Evolutionary conservation across 1,284 basidiomycete species (phyloP).

Genomic region (Leccinum subatratum): DNA sequence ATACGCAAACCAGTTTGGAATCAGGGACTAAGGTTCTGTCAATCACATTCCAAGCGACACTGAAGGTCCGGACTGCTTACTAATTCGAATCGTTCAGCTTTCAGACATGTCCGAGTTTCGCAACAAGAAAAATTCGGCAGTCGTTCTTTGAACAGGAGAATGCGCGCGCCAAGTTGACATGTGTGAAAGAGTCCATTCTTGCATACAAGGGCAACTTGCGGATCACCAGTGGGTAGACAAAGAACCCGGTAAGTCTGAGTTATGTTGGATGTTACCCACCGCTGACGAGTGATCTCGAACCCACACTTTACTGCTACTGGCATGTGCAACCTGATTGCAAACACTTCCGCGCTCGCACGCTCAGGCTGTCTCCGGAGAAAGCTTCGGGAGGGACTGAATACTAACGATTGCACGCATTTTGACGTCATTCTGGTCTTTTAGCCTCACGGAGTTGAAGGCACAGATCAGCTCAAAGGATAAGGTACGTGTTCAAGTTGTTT

Average conservation of each 20-base stretch:
- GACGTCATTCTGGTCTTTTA: no score
- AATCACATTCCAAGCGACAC: conserved; percentile 27
- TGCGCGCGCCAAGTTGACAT: background rate
- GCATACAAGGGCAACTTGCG: conserved; percentile 15
- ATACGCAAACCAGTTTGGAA: background rate
- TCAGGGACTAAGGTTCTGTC: conserved; percentile 15
- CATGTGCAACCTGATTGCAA: conserved; percentile 18
- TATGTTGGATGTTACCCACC: background rate
- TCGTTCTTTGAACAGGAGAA: background rate
- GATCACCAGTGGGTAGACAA: conserved; percentile 21
- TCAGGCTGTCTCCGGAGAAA: background rate
- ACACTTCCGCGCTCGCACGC: conserved; percentile 7
- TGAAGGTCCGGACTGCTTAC: conserved; percentile 12
- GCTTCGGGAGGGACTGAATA: no score
- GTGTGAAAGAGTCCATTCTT: conserved; percentile 7
- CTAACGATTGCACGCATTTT: no score
- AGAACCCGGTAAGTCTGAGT: conserved; percentile 14
- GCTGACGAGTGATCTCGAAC: background rate
- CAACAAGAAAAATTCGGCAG: conserved; percentile 29
- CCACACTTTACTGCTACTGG: conserved; percentile 9
- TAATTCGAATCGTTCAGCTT: background rate
- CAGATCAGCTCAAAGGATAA: no score
- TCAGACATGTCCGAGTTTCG: conserved; percentile 26
- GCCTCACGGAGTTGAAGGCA: no score
- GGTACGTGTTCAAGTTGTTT: no score